phyloP scores from a whole-genome alignment of 139 green algal species.

The Dunaliella primolecta region DNA sequence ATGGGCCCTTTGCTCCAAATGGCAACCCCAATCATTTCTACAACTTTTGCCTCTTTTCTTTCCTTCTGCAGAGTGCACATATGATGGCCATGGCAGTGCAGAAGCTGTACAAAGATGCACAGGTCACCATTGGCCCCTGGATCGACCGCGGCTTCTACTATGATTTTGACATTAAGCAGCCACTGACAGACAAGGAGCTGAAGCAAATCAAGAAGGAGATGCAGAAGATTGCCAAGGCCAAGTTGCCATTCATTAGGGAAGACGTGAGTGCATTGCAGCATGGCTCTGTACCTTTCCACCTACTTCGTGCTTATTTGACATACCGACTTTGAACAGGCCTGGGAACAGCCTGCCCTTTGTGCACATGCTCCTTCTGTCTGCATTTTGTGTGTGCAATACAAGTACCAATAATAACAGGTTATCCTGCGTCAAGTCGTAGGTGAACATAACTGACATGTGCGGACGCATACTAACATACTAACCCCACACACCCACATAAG shows the following conservation, averaged over 20 bases:
- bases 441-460: too few species aligned
- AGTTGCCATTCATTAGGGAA: constrained; percentile 81
- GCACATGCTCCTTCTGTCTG: neutral
- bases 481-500: neutral
- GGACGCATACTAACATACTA: too few species aligned
- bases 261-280: constrained; percentile 56
- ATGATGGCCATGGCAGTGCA: constrained; percentile 98
- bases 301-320: too few species aligned
- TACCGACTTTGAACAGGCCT: neutral
- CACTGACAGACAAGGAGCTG: constrained; percentile 85
- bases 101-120: constrained; percentile 78
- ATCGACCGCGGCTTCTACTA: constrained; percentile 99
- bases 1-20: neutral
- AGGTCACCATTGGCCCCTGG: constrained; percentile 94
- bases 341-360: neutral
- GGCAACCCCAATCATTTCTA: neutral
- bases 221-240: constrained; percentile 69
- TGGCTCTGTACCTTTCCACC: neutral
- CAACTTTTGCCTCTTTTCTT: neutral
- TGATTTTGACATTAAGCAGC: constrained; percentile 87
- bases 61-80: constrained; percentile 79
- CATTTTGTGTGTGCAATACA: neutral
- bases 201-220: constrained; percentile 96
- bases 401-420: neutral
- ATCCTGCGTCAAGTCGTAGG: too few species aligned